Evolutionary conservation across 306 rosid genomes (phyloP).

Genomic region (Cicer arietinum): DNA sequence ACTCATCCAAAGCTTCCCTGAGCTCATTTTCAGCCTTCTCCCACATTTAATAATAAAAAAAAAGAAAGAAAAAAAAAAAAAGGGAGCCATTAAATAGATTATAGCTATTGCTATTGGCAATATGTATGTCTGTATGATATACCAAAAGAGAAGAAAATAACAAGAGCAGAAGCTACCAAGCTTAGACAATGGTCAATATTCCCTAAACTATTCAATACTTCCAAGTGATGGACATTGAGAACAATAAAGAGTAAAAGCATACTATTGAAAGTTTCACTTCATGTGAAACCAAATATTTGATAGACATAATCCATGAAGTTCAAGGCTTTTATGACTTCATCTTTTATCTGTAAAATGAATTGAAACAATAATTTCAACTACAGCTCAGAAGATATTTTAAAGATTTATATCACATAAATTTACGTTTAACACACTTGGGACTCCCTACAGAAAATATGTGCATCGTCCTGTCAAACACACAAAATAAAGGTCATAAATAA

Average conservation of each 20-base stretch:
- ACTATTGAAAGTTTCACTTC: slow-evolving; percentile 92
- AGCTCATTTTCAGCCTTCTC: slow-evolving; percentile 92
- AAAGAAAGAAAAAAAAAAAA: too few relatives aligned
- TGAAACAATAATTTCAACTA: slow-evolving; percentile 26
- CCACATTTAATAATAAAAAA: slow-evolving; percentile 83
- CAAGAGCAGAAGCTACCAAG: slow-evolving; percentile 2
- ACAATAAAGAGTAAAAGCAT: slow-evolving; percentile 41
- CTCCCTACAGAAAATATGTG: slow-evolving; percentile 94
- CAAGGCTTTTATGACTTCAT: slow-evolving; percentile 75
- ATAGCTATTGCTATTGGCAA: background rate
- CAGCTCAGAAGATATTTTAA: slow-evolving; percentile 1
- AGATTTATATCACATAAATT: slow-evolving; percentile 3
- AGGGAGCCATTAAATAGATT: slow-evolving; percentile 30
- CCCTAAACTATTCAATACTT: background rate
- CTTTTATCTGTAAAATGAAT: slow-evolving; percentile 72
- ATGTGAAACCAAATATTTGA: slow-evolving; percentile 79
- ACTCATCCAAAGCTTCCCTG: slow-evolving; percentile 80
- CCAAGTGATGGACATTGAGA: slow-evolving; percentile 13
- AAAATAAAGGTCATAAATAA: slow-evolving; percentile 47
- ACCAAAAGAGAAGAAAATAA: background rate
- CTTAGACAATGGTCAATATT: background rate
- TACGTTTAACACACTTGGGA: slow-evolving; percentile 72
- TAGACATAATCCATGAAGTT: slow-evolving; percentile 76
- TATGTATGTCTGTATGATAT: background rate
- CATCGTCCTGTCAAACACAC: slow-evolving; percentile 76